Evolutionary conservation across 306 rosid species (phyloP), one percentile per base, ranked within the genome.

Genomic region (Ammopiptanthus mongolicus): DNA sequence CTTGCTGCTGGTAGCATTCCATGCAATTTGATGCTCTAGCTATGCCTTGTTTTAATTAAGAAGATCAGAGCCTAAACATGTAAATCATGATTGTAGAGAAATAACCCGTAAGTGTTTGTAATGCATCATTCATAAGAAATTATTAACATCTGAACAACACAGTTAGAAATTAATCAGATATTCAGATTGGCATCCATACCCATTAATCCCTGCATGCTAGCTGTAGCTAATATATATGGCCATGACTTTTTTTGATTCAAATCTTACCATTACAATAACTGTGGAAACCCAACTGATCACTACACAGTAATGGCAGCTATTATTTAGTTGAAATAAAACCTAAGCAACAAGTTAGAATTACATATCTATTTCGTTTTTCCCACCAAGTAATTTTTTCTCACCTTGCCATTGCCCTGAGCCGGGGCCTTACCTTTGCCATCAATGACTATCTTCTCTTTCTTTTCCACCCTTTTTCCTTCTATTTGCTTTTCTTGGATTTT

Each of bases 351-450:
- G 58, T 60, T 36, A 74, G 23, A 44, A 44, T 3, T 33, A 21
- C 47, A 12, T 8, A 12, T 8, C 65, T 82, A 84, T 64, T 80
- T 86, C 65, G 63, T 63, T 72, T 82, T 82, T 5, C 65, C 74
- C 68, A 63, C 44, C 76, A 70, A 56, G 51, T 53, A 62, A 50
- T 39, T 76, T 41, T 80, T 85, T 61, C 90, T 87, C 69, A 53
- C 88, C 82, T 83, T 85, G 5, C 58, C 76, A 60, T 75, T 33
- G 28, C 61, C 75, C 39, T 81, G 78, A 83, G 44, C 86, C 42
- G 84, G 65, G 71, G 71, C 72, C 50, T 74, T 83, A 6, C 71
- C 74, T 72, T 78, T 83, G 39, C 62, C 42, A 22, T 25, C 78
- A 6, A 14, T 31, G 15, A 68, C 15, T 33, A 73, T 14, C 72